Evolutionary conservation across 768 basidiomycete species (phyloP).

Genomic region (Tulasnella sp.): DNA sequence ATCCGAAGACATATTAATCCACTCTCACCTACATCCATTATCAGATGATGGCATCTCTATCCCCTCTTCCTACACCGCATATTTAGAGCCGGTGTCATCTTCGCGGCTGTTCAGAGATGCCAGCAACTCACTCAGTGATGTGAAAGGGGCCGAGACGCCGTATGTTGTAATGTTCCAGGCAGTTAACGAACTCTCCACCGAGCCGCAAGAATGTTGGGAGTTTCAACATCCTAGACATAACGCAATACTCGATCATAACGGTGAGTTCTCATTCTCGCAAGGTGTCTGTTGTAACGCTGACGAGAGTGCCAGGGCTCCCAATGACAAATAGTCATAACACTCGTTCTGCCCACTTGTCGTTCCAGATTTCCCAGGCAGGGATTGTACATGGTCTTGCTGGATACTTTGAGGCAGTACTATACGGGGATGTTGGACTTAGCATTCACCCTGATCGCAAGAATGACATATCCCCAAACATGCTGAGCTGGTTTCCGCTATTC

Average conservation of each 20-base stretch:
- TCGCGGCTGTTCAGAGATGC: slow-evolving; percentile 89
- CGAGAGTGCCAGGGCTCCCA: slow-evolving; percentile 61
- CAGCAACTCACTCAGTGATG: slow-evolving; percentile 42
- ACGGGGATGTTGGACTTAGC: slow-evolving; percentile 83
- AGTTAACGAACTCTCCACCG: slow-evolving; percentile 78
- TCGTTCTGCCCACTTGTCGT: slow-evolving; percentile 76
- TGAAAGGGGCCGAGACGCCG: slow-evolving; percentile 83
- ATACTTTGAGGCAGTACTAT: slow-evolving; percentile 93
- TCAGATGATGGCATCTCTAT: slow-evolving; percentile 91
- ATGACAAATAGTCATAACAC: slow-evolving; percentile 95
- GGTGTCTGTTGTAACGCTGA: neutral
- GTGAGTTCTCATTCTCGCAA: slow-evolving; percentile 38
- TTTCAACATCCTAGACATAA: slow-evolving; percentile 91
- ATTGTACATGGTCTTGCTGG: slow-evolving; percentile 92
- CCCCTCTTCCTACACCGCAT: slow-evolving; percentile 91
- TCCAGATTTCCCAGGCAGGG: slow-evolving; percentile 92
- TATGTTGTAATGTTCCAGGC: slow-evolving; percentile 99
- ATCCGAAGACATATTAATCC: slow-evolving; percentile 33
- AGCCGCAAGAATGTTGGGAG: slow-evolving; percentile 89
- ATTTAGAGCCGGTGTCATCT: slow-evolving; percentile 90
- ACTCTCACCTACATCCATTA: neutral
- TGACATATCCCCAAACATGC: slow-evolving; percentile 87
- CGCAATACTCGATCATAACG: slow-evolving; percentile 64
- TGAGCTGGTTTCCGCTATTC: slow-evolving; percentile 98
- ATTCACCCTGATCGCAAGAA: slow-evolving; percentile 90